Percentiles rank a stretch among this genome's conserved stretches.
Conservation (phyloP, 1,284 basidiomycete genomes). For the Veloporphyrellus conicus region DNA sequence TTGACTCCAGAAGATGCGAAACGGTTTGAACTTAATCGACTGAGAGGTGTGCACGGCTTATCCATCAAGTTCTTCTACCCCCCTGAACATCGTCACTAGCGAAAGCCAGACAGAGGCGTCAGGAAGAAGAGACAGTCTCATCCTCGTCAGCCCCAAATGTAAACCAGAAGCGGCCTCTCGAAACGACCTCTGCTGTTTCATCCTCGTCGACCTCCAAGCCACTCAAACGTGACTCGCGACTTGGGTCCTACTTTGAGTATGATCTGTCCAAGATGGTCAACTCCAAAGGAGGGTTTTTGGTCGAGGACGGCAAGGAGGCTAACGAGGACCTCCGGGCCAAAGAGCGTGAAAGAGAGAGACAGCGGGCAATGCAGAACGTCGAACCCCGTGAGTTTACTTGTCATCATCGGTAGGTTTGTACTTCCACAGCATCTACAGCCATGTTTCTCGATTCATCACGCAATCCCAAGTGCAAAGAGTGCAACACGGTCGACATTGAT, state of each 20-base stretch:
- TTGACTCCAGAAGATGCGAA: conserved; percentile 37
- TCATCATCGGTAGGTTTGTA: neutral
- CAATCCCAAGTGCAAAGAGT: conserved; percentile 83
- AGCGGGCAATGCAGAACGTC: conserved; percentile 61
- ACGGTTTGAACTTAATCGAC: conserved; percentile 42
- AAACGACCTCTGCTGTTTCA: conserved; percentile 47
- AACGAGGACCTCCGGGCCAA: conserved; percentile 63
- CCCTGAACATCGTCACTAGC: conserved; percentile 33
- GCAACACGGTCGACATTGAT: conserved; percentile 81
- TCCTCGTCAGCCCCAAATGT: conserved; percentile 49
- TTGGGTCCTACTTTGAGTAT: conserved; percentile 92
- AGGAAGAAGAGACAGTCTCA: conserved; percentile 47
- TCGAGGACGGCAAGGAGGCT: conserved; percentile 77
- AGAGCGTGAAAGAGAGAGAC: conserved; percentile 73
- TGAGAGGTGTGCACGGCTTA: conserved; percentile 44
- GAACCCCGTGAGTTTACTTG: conserved; percentile 58
- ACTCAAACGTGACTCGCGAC: conserved; percentile 63
- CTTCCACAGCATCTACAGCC: conserved; percentile 40
- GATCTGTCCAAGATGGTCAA: conserved; percentile 96
- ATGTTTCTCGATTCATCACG: conserved; percentile 61
- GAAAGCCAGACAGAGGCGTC: conserved; percentile 56
- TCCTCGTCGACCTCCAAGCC: conserved; percentile 61
- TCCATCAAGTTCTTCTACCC: neutral
- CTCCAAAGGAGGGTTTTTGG: conserved; percentile 87
- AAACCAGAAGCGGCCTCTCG: conserved; percentile 57